Evolutionary conservation across 1,284 basidiomycete species (phyloP).

Genomic region (Pisolithus thermaeus): DNA sequence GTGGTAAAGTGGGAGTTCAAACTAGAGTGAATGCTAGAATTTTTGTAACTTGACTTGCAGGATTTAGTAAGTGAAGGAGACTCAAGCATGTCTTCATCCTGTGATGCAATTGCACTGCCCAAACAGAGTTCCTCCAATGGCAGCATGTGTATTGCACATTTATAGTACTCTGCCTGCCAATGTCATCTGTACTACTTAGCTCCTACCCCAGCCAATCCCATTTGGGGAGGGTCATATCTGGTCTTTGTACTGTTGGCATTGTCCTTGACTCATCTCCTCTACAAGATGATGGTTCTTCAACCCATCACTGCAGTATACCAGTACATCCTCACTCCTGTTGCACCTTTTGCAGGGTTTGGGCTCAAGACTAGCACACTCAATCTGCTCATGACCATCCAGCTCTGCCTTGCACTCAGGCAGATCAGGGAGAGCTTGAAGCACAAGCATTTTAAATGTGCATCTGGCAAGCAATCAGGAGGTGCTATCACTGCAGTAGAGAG

Average conservation of each 20-base stretch:
- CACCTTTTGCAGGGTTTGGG: constrained; percentile 65
- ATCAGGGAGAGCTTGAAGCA: constrained; percentile 45
- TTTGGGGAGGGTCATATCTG: background rate
- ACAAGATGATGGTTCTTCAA: constrained; percentile 24
- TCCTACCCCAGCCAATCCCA: background rate
- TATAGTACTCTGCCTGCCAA: too few relatives aligned
- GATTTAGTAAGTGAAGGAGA: too few relatives aligned
- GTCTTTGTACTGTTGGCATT: background rate
- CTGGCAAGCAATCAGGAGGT: constrained; percentile 12
- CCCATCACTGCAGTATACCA: constrained; percentile 51
- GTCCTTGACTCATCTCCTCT: background rate
- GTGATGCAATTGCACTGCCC: too few relatives aligned
- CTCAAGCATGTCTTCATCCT: too few relatives aligned
- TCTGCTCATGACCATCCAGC: constrained; percentile 55
- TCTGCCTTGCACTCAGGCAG: constrained; percentile 64
- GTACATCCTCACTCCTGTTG: constrained; percentile 51
- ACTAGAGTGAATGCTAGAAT: too few relatives aligned
- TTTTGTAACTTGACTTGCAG: too few relatives aligned
- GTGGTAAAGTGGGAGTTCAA: too few relatives aligned
- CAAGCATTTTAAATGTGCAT: constrained; percentile 31
- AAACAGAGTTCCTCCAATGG: too few relatives aligned
- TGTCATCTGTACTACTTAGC: too few relatives aligned
- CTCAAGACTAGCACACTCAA: constrained; percentile 56
- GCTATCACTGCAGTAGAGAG: constrained; percentile 35
- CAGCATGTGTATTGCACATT: too few relatives aligned